A percentile compares a stretch with the other conserved stretches of the same genome.
These are phyloP conservation scores for Ceratocystis albifundus DNA, from an alignment of 2,329 filamentous ascomycete species.

Conservation along the genomic window DNA sequence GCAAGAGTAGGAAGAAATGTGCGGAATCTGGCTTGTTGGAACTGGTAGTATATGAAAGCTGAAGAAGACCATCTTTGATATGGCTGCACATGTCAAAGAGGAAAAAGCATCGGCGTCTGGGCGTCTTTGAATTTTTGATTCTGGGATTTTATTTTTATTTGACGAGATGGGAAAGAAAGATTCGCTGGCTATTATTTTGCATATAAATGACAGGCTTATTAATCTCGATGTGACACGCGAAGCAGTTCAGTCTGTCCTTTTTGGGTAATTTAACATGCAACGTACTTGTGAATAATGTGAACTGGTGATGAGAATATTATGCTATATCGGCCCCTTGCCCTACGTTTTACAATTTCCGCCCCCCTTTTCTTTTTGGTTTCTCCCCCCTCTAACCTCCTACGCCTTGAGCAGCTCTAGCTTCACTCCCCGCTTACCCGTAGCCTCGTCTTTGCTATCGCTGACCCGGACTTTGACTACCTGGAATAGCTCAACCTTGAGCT, in stretches of 20 bases:
- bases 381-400: slow-evolving; percentile 21
- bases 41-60: slow-evolving; percentile 9
- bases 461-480: slow-evolving; percentile 83
- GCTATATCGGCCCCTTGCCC: neutral
- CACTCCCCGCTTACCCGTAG: slow-evolving; percentile 88
- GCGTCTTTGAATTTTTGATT: slow-evolving; percentile 24
- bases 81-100: slow-evolving; percentile 4
- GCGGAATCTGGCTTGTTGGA: neutral
- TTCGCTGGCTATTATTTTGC: slow-evolving; percentile 20
- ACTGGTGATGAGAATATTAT: slow-evolving; percentile 2
- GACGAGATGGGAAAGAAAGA: slow-evolving; percentile 20
- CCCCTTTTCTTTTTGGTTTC: slow-evolving; percentile 16
- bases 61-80: slow-evolving; percentile 7
- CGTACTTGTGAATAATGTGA: neutral
- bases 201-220: slow-evolving; percentile 14
- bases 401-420: slow-evolving; percentile 55
- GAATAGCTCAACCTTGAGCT: slow-evolving; percentile 67
- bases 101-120: slow-evolving; percentile 26
- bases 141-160: slow-evolving; percentile 24
- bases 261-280: neutral
- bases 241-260: neutral
- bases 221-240: neutral
- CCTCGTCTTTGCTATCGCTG: slow-evolving; percentile 84
- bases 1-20: slow-evolving; percentile 36
- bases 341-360: neutral